These are phyloP conservation scores for Ustilago trichophora DNA, from an alignment of 1,284 basidiomycete genomes.

Conservation along the genomic window DNA sequence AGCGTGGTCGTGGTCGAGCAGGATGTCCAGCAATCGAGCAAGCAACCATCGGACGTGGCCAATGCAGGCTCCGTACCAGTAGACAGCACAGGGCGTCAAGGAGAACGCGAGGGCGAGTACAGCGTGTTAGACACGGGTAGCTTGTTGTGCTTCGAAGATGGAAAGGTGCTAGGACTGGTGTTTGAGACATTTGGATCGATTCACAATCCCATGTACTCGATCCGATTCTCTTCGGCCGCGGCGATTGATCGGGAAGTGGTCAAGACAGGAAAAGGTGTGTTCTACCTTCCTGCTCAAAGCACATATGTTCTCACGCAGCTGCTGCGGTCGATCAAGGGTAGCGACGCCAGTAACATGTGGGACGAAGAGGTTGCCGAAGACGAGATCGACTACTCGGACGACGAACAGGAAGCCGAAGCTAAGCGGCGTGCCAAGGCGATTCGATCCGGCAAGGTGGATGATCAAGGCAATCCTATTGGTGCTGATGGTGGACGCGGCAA, in stretches of 20 bases:
- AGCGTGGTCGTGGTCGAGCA: constrained; percentile 61
- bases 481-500: constrained; percentile 11
- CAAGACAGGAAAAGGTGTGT: constrained; percentile 69
- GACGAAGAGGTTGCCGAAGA: constrained; percentile 87
- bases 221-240: constrained; percentile 69
- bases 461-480: constrained; percentile 30
- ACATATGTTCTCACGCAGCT: constrained; percentile 79
- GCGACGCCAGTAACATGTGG: constrained; percentile 88
- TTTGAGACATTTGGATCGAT: constrained; percentile 92
- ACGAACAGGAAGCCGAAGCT: constrained; percentile 81
- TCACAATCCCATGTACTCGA: constrained; percentile 81
- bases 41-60: neutral
- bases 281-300: constrained; percentile 79
- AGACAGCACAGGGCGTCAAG: constrained; percentile 44
- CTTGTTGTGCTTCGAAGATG: constrained; percentile 83
- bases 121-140: constrained; percentile 87
- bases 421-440: constrained; percentile 68
- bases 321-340: constrained; percentile 75
- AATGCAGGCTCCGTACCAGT: constrained; percentile 18
- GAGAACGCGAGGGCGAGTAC: constrained; percentile 52
- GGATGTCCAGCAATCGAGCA: constrained; percentile 42
- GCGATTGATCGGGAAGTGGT: constrained; percentile 59
- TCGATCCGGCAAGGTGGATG: constrained; percentile 25
- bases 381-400: constrained; percentile 88
- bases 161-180: constrained; percentile 83